Conservation (phyloP, 805 yeast genomes). For the Ogataea siamensis region DNA sequence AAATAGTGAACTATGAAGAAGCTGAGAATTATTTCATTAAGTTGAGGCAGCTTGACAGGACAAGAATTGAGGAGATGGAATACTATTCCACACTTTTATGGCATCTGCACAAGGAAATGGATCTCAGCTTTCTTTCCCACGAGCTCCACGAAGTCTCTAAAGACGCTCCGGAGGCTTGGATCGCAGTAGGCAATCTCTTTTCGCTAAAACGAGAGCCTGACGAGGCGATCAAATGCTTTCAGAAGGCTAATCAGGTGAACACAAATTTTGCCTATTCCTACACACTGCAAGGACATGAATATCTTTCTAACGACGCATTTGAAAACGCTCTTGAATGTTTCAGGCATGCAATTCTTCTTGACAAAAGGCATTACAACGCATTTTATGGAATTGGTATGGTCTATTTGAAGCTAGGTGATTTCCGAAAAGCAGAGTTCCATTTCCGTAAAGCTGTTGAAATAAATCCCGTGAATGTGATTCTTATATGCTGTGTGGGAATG, state of each 20-base stretch:
- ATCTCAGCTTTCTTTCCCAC: slow-evolving; percentile 76
- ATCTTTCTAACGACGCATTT: slow-evolving; percentile 81
- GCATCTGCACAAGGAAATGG: slow-evolving; percentile 84
- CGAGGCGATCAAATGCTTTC: slow-evolving; percentile 85
- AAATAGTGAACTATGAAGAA: slow-evolving; percentile 79
- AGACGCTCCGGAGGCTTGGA: slow-evolving; percentile 83
- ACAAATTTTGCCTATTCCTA: slow-evolving; percentile 80
- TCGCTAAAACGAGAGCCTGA: slow-evolving; percentile 82
- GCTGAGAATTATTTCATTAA: slow-evolving; percentile 61
- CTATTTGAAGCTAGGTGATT: slow-evolving; percentile 80
- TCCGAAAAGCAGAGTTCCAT: slow-evolving; percentile 78
- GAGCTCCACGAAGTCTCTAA: slow-evolving; percentile 67
- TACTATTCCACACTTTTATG: slow-evolving; percentile 85
- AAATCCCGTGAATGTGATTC: slow-evolving; percentile 85
- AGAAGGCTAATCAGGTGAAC: slow-evolving; percentile 62
- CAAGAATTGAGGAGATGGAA: slow-evolving; percentile 86
- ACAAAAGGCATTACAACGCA: slow-evolving; percentile 87
- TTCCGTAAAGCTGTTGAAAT: slow-evolving; percentile 84
- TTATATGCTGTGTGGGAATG: slow-evolving; percentile 92
- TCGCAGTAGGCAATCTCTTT: slow-evolving; percentile 83
- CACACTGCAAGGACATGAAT: slow-evolving; percentile 93
- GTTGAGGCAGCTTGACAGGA: slow-evolving; percentile 68
- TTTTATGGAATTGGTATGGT: slow-evolving; percentile 96
- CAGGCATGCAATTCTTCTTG: slow-evolving; percentile 71
- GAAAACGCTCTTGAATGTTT: slow-evolving; percentile 85